Conservation (phyloP, 805 yeast genomes). For the Komagataella kurtzmanii region DNA sequence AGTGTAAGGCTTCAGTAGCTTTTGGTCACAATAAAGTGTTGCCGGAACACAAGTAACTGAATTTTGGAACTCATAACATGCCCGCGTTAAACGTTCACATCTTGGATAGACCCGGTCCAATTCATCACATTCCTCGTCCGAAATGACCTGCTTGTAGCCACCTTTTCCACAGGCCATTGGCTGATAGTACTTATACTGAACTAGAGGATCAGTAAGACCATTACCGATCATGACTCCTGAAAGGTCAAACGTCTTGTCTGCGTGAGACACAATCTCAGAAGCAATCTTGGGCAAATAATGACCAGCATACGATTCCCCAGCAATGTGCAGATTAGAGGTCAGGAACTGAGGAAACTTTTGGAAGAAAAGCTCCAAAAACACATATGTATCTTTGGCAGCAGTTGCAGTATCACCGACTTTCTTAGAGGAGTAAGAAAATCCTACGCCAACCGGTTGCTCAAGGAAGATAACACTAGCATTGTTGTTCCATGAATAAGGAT, state of each 20-base stretch:
- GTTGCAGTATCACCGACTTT: constrained; percentile 57
- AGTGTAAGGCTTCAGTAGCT: constrained; percentile 44
- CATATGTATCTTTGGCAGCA: constrained; percentile 81
- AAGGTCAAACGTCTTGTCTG: constrained; percentile 47
- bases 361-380: constrained; percentile 75
- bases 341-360: constrained; percentile 66
- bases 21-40: constrained; percentile 46
- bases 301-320: constrained; percentile 81
- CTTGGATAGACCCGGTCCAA: constrained; percentile 53
- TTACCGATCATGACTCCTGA: constrained; percentile 82
- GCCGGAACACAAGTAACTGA: constrained; percentile 54
- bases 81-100: constrained; percentile 46
- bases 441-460: constrained; percentile 92
- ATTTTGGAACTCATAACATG: constrained; percentile 50
- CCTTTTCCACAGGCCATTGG: constrained; percentile 95
- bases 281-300: constrained; percentile 68
- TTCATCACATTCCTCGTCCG: constrained; percentile 52
- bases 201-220: constrained; percentile 78
- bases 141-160: constrained; percentile 65
- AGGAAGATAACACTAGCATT: constrained; percentile 84
- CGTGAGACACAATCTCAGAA: constrained; percentile 38
- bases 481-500: constrained; percentile 83
- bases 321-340: constrained; percentile 51
- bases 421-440: constrained; percentile 67
- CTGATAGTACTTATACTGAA: constrained; percentile 66